Base-by-base conservation (phyloP, 1,284 basidiomycete genomes). In the Cryptococcus floricola region DNA sequence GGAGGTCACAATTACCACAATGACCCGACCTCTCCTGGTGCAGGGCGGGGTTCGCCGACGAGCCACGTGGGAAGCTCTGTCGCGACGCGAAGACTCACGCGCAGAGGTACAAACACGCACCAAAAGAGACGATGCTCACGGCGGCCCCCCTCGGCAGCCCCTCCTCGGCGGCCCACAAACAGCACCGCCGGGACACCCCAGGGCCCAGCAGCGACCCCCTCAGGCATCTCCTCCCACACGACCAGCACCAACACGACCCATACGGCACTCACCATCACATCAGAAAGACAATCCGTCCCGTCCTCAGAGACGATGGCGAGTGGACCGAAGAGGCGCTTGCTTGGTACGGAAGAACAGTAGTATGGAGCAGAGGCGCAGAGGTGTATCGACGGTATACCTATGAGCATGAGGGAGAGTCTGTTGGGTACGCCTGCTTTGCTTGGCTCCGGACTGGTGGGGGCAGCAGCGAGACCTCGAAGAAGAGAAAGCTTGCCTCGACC, bases 341-440 rank as follows among this genome's bases (percentile, higher is more conserved):
- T 5, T 94, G 91, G 91, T 84, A 85, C 61, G 81, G 80, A 14
- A 78, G 79, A 55, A 83, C 81, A 12, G 85, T 90, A 1, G 78
- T 89, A 0, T 81, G 89, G 73, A 86, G 83, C 58, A 78, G 81
- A 27, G 89, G 88, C 0, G 85, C 85, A 1, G 78, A 89, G 27
- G 81, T 92, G 47, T 79, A 80, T 53, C 85, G 86, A 63, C 84
- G 85, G 64, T 93, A 87, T 85, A 84, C 82, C 50, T 90, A 89
- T 67, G 76, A 80, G 5, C 80, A 85, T 28, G 86, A 89, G 63
- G 81, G 80, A 6, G 85, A 91, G 68, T 80, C 82, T 2, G 83
- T 93, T 39, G 85, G 87, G 54, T 88, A 82, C 77, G 90, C 87
- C 2, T 86, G 87, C 61, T 82, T 89, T 48, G 89, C 86, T 6